Conservation (phyloP, 139 green algal species). For the Pleodorina starrii region DNA sequence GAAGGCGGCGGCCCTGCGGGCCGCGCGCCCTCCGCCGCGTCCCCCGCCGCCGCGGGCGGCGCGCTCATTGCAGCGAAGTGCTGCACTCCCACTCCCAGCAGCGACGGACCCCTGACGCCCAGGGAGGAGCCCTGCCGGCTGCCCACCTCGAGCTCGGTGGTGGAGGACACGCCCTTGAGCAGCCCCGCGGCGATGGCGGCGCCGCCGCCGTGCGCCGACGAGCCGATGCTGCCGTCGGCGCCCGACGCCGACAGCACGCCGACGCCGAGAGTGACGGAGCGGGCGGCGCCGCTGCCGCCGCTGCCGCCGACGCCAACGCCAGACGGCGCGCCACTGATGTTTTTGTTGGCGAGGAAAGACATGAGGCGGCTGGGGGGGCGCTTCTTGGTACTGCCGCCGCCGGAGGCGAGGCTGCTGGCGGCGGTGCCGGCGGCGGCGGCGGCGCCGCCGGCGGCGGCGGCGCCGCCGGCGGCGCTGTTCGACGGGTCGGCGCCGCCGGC, state of each 20-base stretch:
- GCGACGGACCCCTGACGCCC: neutral
- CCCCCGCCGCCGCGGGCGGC: too few relatives aligned
- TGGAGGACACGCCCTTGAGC: neutral
- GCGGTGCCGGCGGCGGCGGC: neutral
- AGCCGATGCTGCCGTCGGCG: neutral
- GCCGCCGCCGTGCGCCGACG: neutral
- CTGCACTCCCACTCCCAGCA: neutral
- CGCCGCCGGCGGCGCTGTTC: too few relatives aligned
- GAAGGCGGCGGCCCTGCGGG: neutral
- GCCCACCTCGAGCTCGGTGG: neutral
- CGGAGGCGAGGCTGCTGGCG: neutral
- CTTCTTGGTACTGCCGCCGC: neutral
- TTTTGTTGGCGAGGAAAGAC: conserved; percentile 41
- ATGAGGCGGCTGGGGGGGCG: conserved; percentile 36
- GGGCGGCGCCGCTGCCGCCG: too few relatives aligned
- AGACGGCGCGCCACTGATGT: neutral
- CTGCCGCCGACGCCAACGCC: too few relatives aligned
- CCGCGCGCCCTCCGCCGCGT: too few relatives aligned
- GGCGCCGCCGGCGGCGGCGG: neutral
- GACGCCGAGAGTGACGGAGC: neutral
- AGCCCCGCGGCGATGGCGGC: neutral
- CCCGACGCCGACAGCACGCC: neutral
- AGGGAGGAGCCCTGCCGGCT: neutral
- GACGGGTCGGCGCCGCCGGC: neutral
- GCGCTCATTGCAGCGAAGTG: too few relatives aligned